phyloP scores from a whole-genome alignment of 2,329 filamentous ascomycete species.

The Amauroascus verrucosus region DNA sequence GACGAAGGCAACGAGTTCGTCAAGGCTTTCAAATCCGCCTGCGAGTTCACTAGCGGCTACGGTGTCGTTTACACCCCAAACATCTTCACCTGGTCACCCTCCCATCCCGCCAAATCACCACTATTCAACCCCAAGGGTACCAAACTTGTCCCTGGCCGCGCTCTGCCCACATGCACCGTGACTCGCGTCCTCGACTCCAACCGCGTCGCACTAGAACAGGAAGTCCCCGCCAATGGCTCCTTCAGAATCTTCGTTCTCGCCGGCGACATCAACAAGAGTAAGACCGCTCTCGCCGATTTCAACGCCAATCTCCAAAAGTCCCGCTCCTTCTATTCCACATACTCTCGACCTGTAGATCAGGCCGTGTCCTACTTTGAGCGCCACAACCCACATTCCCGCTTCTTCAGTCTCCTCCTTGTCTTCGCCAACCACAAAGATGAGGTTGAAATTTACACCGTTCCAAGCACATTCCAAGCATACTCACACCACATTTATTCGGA shows the following conservation, averaged over 20 bases:
- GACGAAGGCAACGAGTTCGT: constrained; percentile 60
- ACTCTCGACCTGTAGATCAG: constrained; percentile 51
- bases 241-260: constrained; percentile 81
- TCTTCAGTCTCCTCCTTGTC: constrained; percentile 70
- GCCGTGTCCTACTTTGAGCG: constrained; percentile 63
- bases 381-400: constrained; percentile 72
- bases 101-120: constrained; percentile 59
- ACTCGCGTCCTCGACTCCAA: constrained; percentile 83
- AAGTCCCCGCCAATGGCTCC: constrained; percentile 76
- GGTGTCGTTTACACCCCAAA: constrained; percentile 79
- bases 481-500: constrained; percentile 77
- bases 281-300: constrained; percentile 59
- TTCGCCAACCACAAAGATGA: constrained; percentile 57
- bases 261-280: constrained; percentile 53
- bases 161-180: constrained; percentile 68
- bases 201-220: constrained; percentile 80
- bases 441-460: constrained; percentile 67
- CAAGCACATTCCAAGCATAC: constrained; percentile 61
- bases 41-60: constrained; percentile 87
- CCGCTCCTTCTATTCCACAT: constrained; percentile 61
- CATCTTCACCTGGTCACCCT: constrained; percentile 68
- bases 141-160: constrained; percentile 61
- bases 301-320: constrained; percentile 53
- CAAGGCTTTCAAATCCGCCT: constrained; percentile 79
- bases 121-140: constrained; percentile 57